phyloP scores from a whole-genome alignment of 2,329 filamentous ascomycete species.

The Colletotrichum tropicale region DNA sequence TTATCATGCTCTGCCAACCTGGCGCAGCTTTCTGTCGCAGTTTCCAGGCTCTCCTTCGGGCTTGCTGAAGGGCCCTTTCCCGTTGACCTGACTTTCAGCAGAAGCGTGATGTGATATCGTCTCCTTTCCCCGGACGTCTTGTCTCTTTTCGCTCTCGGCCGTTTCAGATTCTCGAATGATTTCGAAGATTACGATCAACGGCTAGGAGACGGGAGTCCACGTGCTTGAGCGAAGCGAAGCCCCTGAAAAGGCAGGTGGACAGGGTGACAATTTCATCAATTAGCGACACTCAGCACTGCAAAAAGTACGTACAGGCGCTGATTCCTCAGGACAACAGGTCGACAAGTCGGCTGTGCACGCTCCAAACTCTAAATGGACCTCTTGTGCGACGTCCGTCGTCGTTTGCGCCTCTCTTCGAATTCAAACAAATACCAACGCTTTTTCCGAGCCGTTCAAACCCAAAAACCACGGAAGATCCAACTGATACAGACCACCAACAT shows the following conservation, averaged over 20 bases:
- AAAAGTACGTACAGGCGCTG: background rate
- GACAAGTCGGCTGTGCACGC: background rate
- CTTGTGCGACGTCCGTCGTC: background rate
- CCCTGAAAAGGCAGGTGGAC: background rate
- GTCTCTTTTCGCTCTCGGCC: background rate
- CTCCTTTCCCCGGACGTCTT: background rate
- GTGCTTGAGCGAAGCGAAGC: background rate
- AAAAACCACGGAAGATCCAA: background rate
- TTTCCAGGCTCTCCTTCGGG: background rate
- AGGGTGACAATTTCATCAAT: background rate
- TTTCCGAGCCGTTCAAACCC: background rate
- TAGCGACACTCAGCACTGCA: background rate
- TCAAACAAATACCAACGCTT: background rate
- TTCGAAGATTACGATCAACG: background rate
- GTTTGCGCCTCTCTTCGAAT: background rate
- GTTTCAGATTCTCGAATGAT: background rate
- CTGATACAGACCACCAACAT: background rate
- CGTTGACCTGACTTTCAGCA: background rate
- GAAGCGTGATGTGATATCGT: background rate
- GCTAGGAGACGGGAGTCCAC: background rate
- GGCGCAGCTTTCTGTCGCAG: background rate
- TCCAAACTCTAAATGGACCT: conserved; percentile 13
- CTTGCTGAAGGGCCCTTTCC: background rate
- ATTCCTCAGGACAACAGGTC: background rate
- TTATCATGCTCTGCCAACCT: background rate